A percentile compares a stretch with the other conserved stretches of the same genome.
phyloP scores from a whole-genome alignment of 2,329 filamentous ascomycete species.

The Neopestalotiopsis rosae region DNA sequence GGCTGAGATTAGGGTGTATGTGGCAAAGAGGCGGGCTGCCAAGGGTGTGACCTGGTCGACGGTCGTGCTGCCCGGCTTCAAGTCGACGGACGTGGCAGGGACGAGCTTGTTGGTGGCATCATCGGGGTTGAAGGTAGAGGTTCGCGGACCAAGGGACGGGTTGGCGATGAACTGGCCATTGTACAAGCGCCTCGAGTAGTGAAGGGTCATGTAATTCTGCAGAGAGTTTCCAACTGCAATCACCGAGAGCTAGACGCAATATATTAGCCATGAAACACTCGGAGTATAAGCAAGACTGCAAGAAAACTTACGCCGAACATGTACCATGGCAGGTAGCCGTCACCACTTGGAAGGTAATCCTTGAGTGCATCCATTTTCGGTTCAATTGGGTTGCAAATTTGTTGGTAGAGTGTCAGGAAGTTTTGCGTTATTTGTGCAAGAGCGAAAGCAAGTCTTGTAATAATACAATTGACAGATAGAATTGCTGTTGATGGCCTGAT shows the following conservation, averaged over 20 bases:
- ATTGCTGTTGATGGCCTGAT: not conserved
- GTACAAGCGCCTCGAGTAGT: constrained; percentile 89
- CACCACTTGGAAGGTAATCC: constrained; percentile 49
- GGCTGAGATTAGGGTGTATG: constrained; percentile 82
- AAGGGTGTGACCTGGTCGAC: constrained; percentile 74
- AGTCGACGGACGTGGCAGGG: constrained; percentile 44
- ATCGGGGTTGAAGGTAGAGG: constrained; percentile 52
- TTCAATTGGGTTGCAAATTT: not conserved
- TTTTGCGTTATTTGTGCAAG: not conserved
- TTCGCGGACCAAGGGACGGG: constrained; percentile 46
- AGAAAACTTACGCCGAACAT: constrained; percentile 56
- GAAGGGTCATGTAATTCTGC: constrained; percentile 80
- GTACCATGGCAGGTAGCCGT: constrained; percentile 64
- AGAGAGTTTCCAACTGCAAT: constrained; percentile 84
- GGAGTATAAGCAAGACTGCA: not conserved
- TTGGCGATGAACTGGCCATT: constrained; percentile 66
- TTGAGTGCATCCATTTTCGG: constrained; percentile 50
- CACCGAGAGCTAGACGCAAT: constrained; percentile 69
- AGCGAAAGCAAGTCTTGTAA: not conserved
- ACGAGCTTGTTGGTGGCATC: constrained; percentile 60
- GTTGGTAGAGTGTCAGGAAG: not conserved
- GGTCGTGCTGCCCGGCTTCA: constrained; percentile 50
- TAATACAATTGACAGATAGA: not conserved
- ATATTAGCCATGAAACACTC: not conserved
- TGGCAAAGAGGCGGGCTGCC: constrained; percentile 81